Conservation (phyloP, 805 yeast species). For the Lachancea dasiensis region DNA sequence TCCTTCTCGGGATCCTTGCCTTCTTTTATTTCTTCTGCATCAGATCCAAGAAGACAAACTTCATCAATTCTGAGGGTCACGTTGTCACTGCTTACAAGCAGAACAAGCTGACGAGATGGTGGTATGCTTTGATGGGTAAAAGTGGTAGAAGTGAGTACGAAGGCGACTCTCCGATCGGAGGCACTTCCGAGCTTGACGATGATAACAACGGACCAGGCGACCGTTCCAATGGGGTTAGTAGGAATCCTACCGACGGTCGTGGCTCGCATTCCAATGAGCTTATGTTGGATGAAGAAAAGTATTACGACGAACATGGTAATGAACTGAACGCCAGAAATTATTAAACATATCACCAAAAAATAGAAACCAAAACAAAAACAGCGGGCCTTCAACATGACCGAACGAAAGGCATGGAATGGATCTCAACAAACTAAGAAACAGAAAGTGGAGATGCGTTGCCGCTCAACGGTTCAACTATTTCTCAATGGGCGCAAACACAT, state of each 20-base stretch:
- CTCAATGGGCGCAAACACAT: no score
- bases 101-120: constrained; percentile 28
- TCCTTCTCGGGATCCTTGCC: constrained; percentile 29
- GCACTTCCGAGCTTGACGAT: constrained; percentile 11
- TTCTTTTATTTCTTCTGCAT: constrained; percentile 29
- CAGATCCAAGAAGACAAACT: constrained; percentile 28
- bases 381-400: no score
- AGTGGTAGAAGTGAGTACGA: constrained; percentile 20
- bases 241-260: constrained; percentile 8
- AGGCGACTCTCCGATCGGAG: constrained; percentile 24
- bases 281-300: constrained; percentile 21
- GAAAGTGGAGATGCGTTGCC: no score
- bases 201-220: constrained; percentile 2
- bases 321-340: constrained; percentile 23
- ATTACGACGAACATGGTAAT: constrained; percentile 21
- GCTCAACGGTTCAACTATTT: no score
- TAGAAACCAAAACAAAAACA: no score
- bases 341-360: constrained; percentile 2
- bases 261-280: constrained; percentile 17
- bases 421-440: no score
- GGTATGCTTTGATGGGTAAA: constrained; percentile 29
- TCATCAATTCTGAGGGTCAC: constrained; percentile 34
- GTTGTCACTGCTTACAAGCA: constrained; percentile 32
- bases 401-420: no score
- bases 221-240: constrained; percentile 6